Conservation (phyloP, 768 basidiomycete species). For the Mycena capillaripes region DNA sequence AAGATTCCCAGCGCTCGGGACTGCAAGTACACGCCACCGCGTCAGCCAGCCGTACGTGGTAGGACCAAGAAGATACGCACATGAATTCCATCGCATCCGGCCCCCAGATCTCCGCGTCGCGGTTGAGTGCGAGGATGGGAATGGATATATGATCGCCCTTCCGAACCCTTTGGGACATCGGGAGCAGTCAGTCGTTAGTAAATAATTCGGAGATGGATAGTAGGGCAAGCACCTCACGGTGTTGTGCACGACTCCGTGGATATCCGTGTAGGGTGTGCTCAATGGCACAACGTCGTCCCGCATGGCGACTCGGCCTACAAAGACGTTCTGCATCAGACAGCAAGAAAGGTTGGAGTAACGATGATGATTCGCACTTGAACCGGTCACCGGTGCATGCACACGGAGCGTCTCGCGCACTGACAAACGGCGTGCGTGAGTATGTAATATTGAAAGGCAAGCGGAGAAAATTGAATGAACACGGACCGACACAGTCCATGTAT, state of each 20-base stretch:
- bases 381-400: conserved; percentile 11
- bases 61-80: conserved; percentile 47
- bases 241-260: background rate
- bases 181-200: no score
- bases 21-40: conserved; percentile 39
- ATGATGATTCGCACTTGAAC: background rate
- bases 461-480: background rate
- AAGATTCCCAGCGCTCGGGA: conserved; percentile 59
- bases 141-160: background rate
- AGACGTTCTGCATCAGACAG: background rate
- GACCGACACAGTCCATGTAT: conserved; percentile 66
- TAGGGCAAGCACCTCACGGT: background rate
- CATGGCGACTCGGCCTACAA: conserved; percentile 1
- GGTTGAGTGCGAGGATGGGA: background rate
- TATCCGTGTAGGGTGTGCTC: background rate
- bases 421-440: no score
- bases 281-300: conserved; percentile 17
- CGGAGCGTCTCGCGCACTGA: conserved; percentile 24
- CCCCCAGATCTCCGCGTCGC: background rate
- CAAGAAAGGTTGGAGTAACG: background rate
- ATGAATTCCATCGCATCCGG: conserved; percentile 50
- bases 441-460: no score
- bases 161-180: background rate
- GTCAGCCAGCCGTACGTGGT: no score
- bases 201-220: background rate